Base-by-base conservation (phyloP, 768 basidiomycete genomes). In the Leucocoprinus leucothites region DNA sequence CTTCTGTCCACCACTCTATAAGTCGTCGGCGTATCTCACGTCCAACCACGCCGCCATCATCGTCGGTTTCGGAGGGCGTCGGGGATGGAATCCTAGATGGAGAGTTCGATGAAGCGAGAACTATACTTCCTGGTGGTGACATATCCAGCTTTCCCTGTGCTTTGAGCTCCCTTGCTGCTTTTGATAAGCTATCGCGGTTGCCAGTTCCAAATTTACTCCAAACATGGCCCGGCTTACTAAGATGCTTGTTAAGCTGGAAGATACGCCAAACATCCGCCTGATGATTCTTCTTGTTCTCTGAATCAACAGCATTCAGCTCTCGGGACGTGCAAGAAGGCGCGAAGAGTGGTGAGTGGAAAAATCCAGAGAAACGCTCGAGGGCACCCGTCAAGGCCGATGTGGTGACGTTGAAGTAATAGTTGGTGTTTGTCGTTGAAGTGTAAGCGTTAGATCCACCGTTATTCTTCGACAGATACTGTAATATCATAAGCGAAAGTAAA, bases 241-340 rank as follows among this genome's bases (percentile, higher is more conserved):
- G 82, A 62, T 87, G 80, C 69, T 98, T 98, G 70, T 90, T 91
- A 22, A 98, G 71, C 68, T 99, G 96, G 71, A 90, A 98, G 55
- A 95, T 84, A n/a, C 96, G 84, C 90, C 94, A 95, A 64, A 86
- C 74, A 65, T 98, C 94, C 2, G 79, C 74, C 67, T 96, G 95
- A 45, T 90, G 82, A 66, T 98, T 99, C 75, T 97, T 96, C 74
- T 93, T 92, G 77, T 98, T 87, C 68, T 99, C 97, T 0, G 93
- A 96, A 67, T 99, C 89, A 40, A 99, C 95, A 1, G 97, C 96
- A 61, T 94, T 94, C 58, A 97, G 78, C 72, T 99, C 96, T 28
- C 94, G 84, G 24, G 83, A 78, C 0, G 93, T 94, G 65, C 93
- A 91, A 3, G 88, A 90, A 0, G 89, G 82, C 1, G 84, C 68